A percentile compares a stretch with the other conserved stretches of the same genome.
phyloP scores from a whole-genome alignment of 2,329 filamentous ascomycete species.

The Tolypocladium paradoxum region DNA sequence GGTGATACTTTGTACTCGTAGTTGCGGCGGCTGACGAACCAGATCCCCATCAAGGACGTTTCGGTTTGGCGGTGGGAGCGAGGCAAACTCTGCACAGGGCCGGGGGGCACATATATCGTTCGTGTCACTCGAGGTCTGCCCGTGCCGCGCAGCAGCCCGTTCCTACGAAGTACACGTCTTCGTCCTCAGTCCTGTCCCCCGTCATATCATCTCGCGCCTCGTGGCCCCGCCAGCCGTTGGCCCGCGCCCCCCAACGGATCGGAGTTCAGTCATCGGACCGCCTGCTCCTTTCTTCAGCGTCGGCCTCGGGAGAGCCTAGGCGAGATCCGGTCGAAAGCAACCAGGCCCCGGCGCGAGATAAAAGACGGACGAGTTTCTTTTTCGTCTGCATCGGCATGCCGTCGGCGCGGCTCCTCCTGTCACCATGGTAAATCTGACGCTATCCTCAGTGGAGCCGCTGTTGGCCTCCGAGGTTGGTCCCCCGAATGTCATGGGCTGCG shows the following conservation, averaged over 20 bases:
- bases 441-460: constrained; percentile 1
- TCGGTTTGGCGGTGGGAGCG: not conserved
- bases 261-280: too few relatives aligned
- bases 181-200: not conserved
- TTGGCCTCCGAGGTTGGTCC: constrained; percentile 4
- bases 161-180: too few relatives aligned
- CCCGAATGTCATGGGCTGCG: not conserved
- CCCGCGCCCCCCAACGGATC: too few relatives aligned
- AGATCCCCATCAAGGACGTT: not conserved
- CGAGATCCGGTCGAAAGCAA: not conserved
- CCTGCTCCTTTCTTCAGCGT: not conserved
- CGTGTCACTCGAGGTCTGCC: not conserved
- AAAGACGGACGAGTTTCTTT: not conserved
- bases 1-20: too few relatives aligned
- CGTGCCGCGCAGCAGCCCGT: not conserved
- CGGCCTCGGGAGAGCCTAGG: not conserved
- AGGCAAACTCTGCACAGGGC: not conserved
- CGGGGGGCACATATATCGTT: too few relatives aligned
- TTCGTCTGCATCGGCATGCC: not conserved
- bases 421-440: not conserved
- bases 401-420: not conserved
- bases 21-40: too few relatives aligned
- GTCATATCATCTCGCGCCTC: not conserved
- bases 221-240: not conserved
- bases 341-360: not conserved